A percentile compares a stretch with the other conserved stretches of the same genome.
These are phyloP conservation scores for Cordyceps javanica DNA, from an alignment of 2,329 filamentous ascomycete genomes.

Conservation along the genomic window DNA sequence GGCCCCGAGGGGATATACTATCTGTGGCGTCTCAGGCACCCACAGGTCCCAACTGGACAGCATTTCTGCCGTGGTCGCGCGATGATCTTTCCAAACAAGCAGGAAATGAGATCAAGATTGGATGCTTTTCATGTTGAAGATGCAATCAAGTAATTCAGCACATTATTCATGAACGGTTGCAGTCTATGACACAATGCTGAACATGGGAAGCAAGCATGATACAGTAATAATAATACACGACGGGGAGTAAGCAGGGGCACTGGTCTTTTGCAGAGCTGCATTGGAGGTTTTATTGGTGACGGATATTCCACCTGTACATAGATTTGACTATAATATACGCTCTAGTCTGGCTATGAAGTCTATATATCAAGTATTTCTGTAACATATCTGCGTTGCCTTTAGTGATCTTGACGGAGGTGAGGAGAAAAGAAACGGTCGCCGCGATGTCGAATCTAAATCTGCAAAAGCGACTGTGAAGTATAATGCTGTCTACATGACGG, in stretches of 20 bases:
- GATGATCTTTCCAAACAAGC: constrained; percentile 21
- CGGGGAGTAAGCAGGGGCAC: background rate
- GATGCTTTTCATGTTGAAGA: background rate
- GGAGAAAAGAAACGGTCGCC: no score
- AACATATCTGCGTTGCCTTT: background rate
- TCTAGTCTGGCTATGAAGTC: constrained; percentile 7
- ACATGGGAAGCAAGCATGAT: background rate
- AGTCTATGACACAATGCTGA: background rate
- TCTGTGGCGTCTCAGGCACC: constrained; percentile 82
- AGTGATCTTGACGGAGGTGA: background rate
- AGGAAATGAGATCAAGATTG: background rate
- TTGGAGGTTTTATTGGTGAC: background rate
- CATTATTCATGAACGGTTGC: background rate
- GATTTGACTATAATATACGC: constrained; percentile 12
- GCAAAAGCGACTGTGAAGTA: no score
- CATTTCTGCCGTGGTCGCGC: constrained; percentile 66
- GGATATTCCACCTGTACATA: constrained; percentile 5
- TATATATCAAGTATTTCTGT: constrained; percentile 1
- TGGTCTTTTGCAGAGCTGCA: background rate
- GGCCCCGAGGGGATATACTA: constrained; percentile 79
- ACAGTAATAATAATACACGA: constrained; percentile 1
- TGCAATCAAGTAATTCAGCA: background rate
- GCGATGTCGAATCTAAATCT: background rate
- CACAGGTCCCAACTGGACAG: constrained; percentile 78
- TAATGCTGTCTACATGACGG: no score